Evolutionary conservation across 192 early-diverging fungal species (phyloP), one percentile per base, ranked within the genome.

Genomic region (Umbelopsis sp.): DNA sequence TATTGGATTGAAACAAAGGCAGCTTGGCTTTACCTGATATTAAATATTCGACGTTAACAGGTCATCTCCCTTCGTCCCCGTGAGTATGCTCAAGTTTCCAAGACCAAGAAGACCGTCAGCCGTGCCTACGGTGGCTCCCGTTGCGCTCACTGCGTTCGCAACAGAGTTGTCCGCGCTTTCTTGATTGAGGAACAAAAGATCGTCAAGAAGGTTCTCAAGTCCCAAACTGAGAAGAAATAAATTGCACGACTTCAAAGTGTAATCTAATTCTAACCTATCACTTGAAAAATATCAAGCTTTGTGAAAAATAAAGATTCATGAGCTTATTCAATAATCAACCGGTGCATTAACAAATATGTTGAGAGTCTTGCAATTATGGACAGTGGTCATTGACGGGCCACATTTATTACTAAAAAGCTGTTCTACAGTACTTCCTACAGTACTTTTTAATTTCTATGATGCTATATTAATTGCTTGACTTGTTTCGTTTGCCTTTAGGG

Each of bases 141-240:
- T 71, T 99, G 96, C 87, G 88, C 85, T 75, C 81, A 82, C 82
- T 98, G 97, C 71, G 80, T 80, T 67, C 78, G 76, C 73, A 80
- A 84, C 84, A 87, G 97, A 76, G 97, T 98, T 85, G 91, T 98
- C 71, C 95, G 97, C 75, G 94, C 96, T 74, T 98, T 98, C 91
- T 89, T 98, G 80, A 94, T 98, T 78, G 97, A 98, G 88, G 97
- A 98, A 90, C 97, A 98, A 90, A 98, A 98, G 94, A 97, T 98
- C 77, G 96, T 98, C 82, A 98, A 98, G 94, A 94, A 92, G 86
- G 94, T 98, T 74, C 89, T 97, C 84, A 98, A 97, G 92, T 74
- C 90, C 49, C 81, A 85, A 58, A 79, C 64, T 72, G 77, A 84
- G 77, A 61, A 61, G 55, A 61, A 61, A 61, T 61, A 61, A 61